A percentile compares a stretch with the other conserved stretches of the same genome.
phyloP scores from a whole-genome alignment of 1,284 basidiomycete genomes.

The Lentinus polychrous region DNA sequence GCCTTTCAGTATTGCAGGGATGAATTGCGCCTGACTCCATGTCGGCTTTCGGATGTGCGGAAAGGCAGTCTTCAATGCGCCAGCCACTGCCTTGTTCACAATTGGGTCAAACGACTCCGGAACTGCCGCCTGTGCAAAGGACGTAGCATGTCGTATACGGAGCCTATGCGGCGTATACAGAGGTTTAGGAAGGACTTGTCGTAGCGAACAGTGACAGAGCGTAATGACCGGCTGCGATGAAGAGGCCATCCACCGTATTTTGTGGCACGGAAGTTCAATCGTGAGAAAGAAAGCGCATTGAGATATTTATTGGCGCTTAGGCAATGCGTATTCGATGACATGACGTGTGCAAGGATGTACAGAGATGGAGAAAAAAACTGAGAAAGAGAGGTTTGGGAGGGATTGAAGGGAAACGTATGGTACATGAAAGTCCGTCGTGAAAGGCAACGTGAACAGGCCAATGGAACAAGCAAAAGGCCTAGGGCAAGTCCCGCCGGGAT shows the following conservation, averaged over 20 bases:
- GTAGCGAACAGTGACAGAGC: too few relatives aligned
- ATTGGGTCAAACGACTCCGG: conserved; percentile 27
- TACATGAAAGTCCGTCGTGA: background rate
- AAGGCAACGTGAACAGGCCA: too few relatives aligned
- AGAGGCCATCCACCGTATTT: too few relatives aligned
- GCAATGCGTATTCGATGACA: background rate
- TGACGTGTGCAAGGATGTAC: conserved; percentile 3
- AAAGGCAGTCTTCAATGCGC: conserved; percentile 50
- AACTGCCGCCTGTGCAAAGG: background rate
- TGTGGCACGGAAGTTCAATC: too few relatives aligned
- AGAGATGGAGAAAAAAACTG: conserved; percentile 5
- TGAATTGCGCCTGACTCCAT: conserved; percentile 48
- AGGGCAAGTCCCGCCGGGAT: too few relatives aligned
- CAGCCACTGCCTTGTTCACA: conserved; percentile 41
- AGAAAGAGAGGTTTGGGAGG: background rate
- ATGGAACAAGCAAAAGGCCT: too few relatives aligned
- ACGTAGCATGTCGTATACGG: background rate
- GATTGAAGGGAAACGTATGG: background rate
- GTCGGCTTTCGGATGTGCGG: conserved; percentile 56
- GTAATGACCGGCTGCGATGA: too few relatives aligned
- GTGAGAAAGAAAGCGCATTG: too few relatives aligned
- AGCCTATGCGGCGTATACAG: background rate
- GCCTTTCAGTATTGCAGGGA: conserved; percentile 49
- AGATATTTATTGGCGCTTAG: too few relatives aligned
- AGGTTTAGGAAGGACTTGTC: too few relatives aligned